Evolutionary conservation across 106 monocot species (phyloP).

Genomic region (Triglochin maritima): DNA sequence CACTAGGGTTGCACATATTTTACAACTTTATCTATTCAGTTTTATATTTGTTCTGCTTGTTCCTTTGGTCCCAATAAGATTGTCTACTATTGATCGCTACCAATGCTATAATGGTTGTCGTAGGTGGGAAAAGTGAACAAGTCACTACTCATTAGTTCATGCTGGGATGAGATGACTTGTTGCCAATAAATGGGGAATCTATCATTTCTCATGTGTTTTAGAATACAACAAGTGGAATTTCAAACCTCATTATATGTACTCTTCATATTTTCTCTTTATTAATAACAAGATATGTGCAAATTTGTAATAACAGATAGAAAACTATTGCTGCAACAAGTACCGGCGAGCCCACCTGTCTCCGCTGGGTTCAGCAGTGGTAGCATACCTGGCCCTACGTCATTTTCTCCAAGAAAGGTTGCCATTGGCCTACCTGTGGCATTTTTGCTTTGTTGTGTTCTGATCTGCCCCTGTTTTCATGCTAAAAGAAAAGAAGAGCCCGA

Average conservation of each 20-base stretch:
- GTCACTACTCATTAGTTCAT: neutral
- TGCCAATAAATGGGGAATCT: neutral
- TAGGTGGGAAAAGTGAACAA: no score
- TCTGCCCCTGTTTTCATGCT: constrained; percentile 24
- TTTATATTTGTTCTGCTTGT: neutral
- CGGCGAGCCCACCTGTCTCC: neutral
- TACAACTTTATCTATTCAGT: neutral
- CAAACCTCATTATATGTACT: no score
- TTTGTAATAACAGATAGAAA: neutral
- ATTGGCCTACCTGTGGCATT: constrained; percentile 7
- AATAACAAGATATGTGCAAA: no score
- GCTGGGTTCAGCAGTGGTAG: neutral
- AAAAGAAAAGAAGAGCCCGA: constrained; percentile 12
- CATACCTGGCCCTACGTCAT: neutral
- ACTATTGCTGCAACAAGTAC: neutral
- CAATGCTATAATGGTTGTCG: no score
- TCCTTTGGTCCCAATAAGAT: neutral
- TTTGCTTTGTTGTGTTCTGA: constrained; percentile 14
- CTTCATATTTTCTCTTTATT: no score
- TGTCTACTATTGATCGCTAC: no score
- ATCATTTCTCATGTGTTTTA: neutral
- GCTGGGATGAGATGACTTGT: neutral
- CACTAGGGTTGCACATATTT: neutral
- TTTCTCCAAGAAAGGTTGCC: neutral
- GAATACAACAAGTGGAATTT: neutral